These are phyloP conservation scores for Fraxinus ornus DNA, from an alignment of 305 asterid species.

Conservation along the genomic window DNA sequence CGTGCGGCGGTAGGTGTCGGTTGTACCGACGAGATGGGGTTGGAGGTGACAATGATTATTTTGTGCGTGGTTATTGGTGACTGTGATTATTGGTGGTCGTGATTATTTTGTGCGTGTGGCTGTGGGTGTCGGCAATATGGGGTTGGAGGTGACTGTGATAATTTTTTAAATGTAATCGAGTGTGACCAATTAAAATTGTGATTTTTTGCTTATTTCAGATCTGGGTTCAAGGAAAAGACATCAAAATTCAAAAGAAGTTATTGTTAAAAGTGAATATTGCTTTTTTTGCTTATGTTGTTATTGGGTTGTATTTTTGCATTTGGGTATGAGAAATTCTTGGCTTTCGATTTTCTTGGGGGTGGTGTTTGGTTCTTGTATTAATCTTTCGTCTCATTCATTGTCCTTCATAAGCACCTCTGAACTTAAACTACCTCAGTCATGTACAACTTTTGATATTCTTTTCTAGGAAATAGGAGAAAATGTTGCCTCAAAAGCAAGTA, in stretches of 20 bases:
- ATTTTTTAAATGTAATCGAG: too few relatives aligned
- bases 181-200: too few relatives aligned
- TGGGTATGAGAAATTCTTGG: neutral
- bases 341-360: neutral
- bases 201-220: conserved; percentile 15
- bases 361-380: too few relatives aligned
- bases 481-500: conserved; percentile 27
- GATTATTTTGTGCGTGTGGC: too few relatives aligned
- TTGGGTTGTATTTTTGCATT: neutral
- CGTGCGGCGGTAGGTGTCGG: too few relatives aligned
- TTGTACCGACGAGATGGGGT: too few relatives aligned
- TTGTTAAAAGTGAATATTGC: neutral
- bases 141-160: too few relatives aligned
- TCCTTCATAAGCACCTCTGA: neutral
- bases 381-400: conserved; percentile 2
- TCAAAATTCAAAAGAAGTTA: conserved; percentile 30
- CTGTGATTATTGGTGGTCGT: too few relatives aligned
- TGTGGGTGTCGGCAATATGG: too few relatives aligned
- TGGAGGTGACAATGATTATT: too few relatives aligned
- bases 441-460: neutral
- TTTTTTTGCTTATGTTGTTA: neutral
- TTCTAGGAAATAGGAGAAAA: conserved; percentile 1
- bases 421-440: neutral
- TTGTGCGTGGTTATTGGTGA: too few relatives aligned
- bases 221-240: conserved; percentile 34